Percentiles rank a stretch among this genome's conserved stretches.
Conservation (phyloP, 73 alveolate species). For the Paramecium tetraurelia region DNA sequence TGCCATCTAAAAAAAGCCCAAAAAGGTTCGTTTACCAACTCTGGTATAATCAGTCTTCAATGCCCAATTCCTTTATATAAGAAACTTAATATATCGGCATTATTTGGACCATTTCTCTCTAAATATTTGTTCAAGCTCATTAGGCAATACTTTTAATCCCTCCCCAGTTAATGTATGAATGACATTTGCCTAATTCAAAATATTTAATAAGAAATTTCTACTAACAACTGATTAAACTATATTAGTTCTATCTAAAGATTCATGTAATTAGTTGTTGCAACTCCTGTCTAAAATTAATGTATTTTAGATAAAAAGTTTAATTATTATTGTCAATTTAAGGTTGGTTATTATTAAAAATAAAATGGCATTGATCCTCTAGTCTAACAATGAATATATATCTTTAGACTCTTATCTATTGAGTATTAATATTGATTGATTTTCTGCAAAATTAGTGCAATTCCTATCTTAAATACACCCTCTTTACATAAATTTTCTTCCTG, state of each 20-base stretch:
- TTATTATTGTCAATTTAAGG: slow-evolving; percentile 9
- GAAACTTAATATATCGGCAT: slow-evolving; percentile 88
- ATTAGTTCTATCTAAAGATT: slow-evolving; percentile 96
- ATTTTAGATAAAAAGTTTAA: slow-evolving; percentile 51
- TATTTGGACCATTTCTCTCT: slow-evolving; percentile 95
- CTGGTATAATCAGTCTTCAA: slow-evolving; percentile 96
- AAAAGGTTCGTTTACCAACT: slow-evolving; percentile 93
- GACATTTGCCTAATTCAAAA: slow-evolving; percentile 70
- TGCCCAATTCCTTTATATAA: slow-evolving; percentile 98
- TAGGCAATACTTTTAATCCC: slow-evolving; percentile 88
- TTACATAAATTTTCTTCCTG: slow-evolving; percentile 87
- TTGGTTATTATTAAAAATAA: slow-evolving; percentile 42
- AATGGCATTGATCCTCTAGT: slow-evolving; percentile 67
- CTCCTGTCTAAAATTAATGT: slow-evolving; percentile 75
- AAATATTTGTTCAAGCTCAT: slow-evolving; percentile 80
- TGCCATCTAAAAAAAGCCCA: slow-evolving; percentile 93
- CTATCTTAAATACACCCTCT: slow-evolving; percentile 95
- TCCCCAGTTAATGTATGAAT: slow-evolving; percentile 75
- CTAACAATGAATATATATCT: slow-evolving; percentile 35
- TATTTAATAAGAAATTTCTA: slow-evolving; percentile 72
- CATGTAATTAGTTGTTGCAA: slow-evolving; percentile 94
- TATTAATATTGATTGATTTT: slow-evolving; percentile 79
- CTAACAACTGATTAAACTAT: slow-evolving; percentile 93
- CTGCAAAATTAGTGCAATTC: slow-evolving; percentile 87
- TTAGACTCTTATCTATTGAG: neutral